Evolutionary conservation across 495 filamentous ascomycete species (phyloP).

Genomic region (Sporormia fimetaria): DNA sequence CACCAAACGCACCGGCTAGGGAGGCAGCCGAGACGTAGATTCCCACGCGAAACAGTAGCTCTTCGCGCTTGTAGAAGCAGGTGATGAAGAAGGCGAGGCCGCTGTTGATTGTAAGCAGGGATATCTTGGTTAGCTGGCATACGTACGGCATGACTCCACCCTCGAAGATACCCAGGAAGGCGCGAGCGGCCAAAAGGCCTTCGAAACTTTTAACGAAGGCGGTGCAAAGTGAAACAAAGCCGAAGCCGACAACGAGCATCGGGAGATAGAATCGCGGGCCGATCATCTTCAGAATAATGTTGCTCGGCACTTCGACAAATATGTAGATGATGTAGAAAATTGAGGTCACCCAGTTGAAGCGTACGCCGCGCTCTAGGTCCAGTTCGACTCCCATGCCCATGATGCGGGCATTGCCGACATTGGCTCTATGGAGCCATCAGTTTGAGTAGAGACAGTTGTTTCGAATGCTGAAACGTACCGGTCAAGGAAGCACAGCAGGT

Average conservation of each 20-base stretch:
- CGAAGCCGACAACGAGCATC: conserved; percentile 41
- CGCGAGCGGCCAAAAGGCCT: conserved; percentile 32
- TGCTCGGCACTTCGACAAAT: conserved; percentile 24
- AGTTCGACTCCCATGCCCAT: conserved; percentile 46
- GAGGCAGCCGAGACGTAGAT: conserved; percentile 23
- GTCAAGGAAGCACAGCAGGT: conserved; percentile 52
- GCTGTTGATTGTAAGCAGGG: background rate
- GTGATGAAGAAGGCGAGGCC: conserved; percentile 25
- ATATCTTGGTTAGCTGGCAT: background rate
- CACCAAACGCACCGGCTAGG: conserved; percentile 78
- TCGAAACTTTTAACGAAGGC: conserved; percentile 37
- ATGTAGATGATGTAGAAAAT: conserved; percentile 27
- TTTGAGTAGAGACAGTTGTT: background rate
- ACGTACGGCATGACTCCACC: conserved; percentile 24
- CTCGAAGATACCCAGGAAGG: conserved; percentile 31
- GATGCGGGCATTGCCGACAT: conserved; percentile 45
- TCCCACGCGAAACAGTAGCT: conserved; percentile 20
- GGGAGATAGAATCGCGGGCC: conserved; percentile 21
- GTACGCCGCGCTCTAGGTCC: conserved; percentile 36
- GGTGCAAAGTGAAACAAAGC: conserved; percentile 36
- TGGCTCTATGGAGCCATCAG: conserved; percentile 5
- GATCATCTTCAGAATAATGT: conserved; percentile 22
- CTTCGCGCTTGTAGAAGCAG: conserved; percentile 24
- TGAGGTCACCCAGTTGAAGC: conserved; percentile 47
- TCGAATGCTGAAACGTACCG: conserved; percentile 25